Conservation (phyloP, 2,329 filamentous ascomycete species). For the Colletotrichum sp. region DNA sequence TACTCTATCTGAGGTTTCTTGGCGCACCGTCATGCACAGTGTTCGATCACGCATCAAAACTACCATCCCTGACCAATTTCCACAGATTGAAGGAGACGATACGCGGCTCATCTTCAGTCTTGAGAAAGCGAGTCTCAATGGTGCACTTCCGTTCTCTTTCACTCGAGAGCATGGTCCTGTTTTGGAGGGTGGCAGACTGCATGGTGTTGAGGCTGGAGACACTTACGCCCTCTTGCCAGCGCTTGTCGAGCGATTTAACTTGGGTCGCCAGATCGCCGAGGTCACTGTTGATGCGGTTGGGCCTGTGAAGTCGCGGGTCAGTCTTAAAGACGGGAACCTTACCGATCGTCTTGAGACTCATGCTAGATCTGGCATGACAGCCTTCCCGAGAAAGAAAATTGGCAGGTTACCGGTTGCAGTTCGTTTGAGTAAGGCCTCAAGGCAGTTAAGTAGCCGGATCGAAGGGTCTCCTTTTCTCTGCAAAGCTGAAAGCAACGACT, state of each 20-base stretch:
- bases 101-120: neutral
- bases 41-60: neutral
- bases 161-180: neutral
- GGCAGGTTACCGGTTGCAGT: too few relatives aligned
- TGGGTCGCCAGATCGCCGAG: neutral
- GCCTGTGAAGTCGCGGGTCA: neutral
- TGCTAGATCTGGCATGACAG: neutral
- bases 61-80: neutral
- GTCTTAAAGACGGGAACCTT: neutral
- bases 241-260: neutral
- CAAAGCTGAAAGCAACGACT: neutral
- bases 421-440: too few relatives aligned
- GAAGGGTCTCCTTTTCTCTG: too few relatives aligned
- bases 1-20: too few relatives aligned
- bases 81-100: neutral
- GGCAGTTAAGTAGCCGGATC: too few relatives aligned
- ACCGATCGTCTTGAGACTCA: neutral
- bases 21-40: neutral
- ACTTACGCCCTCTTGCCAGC: neutral
- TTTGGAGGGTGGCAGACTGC: neutral
- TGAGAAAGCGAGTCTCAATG: neutral
- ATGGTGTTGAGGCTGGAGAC: neutral
- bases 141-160: neutral
- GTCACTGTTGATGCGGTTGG: accelerated
- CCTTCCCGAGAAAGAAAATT: neutral